These are phyloP conservation scores for Alternaria incomplexa DNA, from an alignment of 2,329 filamentous ascomycete species.

Conservation along the genomic window DNA sequence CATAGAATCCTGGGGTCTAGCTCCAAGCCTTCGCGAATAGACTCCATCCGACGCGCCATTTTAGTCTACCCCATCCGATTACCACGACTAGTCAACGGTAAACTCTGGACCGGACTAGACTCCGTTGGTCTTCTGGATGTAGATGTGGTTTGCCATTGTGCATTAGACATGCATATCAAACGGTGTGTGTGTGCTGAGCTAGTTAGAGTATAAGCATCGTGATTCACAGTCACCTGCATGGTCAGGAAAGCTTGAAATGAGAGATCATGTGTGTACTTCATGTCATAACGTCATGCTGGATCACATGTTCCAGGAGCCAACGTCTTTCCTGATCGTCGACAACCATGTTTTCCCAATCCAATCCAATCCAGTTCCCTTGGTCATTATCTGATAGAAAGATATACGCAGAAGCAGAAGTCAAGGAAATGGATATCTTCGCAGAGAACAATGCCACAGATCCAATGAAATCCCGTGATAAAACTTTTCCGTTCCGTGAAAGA, in stretches of 20 bases:
- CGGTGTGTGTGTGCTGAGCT: not conserved
- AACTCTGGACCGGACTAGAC: not conserved
- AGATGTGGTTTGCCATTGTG: not conserved
- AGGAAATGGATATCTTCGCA: slow-evolving; percentile 9
- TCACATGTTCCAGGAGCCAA: not conserved
- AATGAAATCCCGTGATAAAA: not conserved
- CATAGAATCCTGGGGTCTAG: not conserved
- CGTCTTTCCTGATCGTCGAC: not conserved
- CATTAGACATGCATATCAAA: not conserved
- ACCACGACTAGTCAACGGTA: not conserved
- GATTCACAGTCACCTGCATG: not conserved
- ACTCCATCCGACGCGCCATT: not conserved
- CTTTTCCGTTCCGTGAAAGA: not conserved
- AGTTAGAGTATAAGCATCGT: not conserved
- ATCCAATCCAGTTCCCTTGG: not conserved
- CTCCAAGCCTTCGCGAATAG: not conserved
- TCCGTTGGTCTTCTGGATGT: not conserved
- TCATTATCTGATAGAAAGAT: not conserved
- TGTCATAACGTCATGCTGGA: not conserved
- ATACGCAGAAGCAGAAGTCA: not conserved
- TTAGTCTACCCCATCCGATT: not conserved
- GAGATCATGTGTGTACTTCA: not conserved
- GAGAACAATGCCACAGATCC: not conserved
- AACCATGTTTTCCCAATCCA: not conserved
- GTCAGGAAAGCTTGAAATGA: not conserved